Conservation (phyloP, 2,329 filamentous ascomycete species). For the Xylaria digitata region DNA sequence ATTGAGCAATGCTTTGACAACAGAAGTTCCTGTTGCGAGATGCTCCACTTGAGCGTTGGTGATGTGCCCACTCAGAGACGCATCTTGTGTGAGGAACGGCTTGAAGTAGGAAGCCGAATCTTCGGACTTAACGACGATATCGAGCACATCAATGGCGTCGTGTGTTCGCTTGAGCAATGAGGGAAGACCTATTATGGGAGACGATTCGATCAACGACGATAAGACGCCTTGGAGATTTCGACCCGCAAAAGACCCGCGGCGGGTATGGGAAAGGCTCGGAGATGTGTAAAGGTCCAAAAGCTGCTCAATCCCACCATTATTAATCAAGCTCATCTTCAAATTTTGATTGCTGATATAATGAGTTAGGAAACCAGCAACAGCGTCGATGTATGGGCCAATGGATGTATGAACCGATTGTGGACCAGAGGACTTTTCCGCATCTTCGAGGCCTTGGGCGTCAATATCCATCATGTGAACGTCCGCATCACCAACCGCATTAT, state of each 20-base stretch:
- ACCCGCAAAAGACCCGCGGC: constrained; percentile 73
- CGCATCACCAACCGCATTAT: constrained; percentile 51
- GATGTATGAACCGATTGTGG: constrained; percentile 48
- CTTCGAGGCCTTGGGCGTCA: constrained; percentile 44
- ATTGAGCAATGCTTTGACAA: constrained; percentile 81
- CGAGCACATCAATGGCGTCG: constrained; percentile 73
- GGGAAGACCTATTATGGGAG: constrained; percentile 83
- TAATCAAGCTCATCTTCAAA: constrained; percentile 79
- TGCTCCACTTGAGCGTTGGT: constrained; percentile 54
- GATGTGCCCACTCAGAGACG: constrained; percentile 49
- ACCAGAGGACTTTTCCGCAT: constrained; percentile 36
- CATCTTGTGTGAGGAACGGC: constrained; percentile 65
- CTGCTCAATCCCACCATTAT: constrained; percentile 82
- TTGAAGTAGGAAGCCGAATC: constrained; percentile 75
- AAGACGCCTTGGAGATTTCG: constrained; percentile 79
- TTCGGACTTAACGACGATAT: constrained; percentile 69
- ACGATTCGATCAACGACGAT: constrained; percentile 81
- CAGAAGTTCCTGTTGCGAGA: constrained; percentile 74
- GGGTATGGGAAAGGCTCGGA: constrained; percentile 80
- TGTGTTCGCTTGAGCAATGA: constrained; percentile 82
- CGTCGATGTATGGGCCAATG: constrained; percentile 77
- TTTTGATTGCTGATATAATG: constrained; percentile 79
- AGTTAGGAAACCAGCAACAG: constrained; percentile 78
- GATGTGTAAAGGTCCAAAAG: constrained; percentile 86
- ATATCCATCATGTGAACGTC: constrained; percentile 77